Evolutionary conservation across 768 basidiomycete genomes (phyloP), one percentile per base, ranked within the genome.

Genomic region (Trichaptum fuscoviolaceum): DNA sequence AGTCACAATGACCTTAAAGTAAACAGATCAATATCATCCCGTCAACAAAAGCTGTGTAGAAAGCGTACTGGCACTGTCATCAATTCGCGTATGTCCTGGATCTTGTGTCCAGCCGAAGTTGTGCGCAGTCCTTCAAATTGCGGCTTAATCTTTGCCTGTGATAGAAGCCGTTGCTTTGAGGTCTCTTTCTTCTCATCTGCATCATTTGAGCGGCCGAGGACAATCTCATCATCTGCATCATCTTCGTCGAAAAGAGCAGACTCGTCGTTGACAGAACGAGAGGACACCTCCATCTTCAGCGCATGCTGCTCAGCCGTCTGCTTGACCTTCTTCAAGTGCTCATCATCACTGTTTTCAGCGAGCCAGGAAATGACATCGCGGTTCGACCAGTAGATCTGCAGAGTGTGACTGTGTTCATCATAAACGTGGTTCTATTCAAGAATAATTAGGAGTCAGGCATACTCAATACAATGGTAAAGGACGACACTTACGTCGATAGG

Each of bases 361-460:
- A 99, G 83, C 92, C 92, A 99, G 60, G 84, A 90, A 69, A 99
- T 93, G 67, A 99, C 96, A 73, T 99, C 96, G 67, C 89, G 87
- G 72, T 86, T 84, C 30, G 96, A 96, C 96, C 96, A 99, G 77
- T 98, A 98, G 68, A 99, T 90, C 77, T 95, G 90, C 20, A 99
- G 85, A 24, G 90, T 89, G 77, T 97, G 91, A 2, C 85, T 85
- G 77, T 96, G 96, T 77, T 98, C 96, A 73, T 99, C 96, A 74
- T 95, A 95, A 63, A 98, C 94, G 73, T 95, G 91, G 71, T 96
- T 98, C 91, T 96, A 30, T 30, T 30, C 4, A 70, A 5, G 63
- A 17, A 26, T 30, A 52, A n/a, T 20, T 80, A 34, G 77, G 70
- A 26, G 8, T 30, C 4, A 30, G 30, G 18, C n/a, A 24, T 23